Evolutionary conservation across 2,329 filamentous ascomycete genomes (phyloP).

Genomic region (Fusarium paranaense): DNA sequence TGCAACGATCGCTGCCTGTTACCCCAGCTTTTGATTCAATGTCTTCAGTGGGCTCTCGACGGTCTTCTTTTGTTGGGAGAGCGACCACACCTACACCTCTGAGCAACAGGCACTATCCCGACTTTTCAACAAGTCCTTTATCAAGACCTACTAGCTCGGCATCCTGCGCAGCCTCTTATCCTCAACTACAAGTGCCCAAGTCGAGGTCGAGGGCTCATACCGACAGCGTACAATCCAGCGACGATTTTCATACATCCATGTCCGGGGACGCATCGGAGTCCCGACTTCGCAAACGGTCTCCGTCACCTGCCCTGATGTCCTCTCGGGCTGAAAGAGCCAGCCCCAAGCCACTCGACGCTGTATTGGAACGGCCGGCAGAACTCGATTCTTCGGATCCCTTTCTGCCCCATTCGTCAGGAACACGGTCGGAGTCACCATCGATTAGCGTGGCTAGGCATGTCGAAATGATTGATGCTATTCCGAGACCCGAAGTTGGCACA

Average conservation of each 20-base stretch:
- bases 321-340: not conserved
- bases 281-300: constrained; percentile 9
- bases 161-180: constrained; percentile 14
- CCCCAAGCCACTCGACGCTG: constrained; percentile 19
- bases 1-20: constrained; percentile 27
- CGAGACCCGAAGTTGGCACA: not conserved
- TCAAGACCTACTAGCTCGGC: constrained; percentile 11
- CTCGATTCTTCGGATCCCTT: constrained; percentile 11
- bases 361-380: constrained; percentile 24
- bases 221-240: constrained; percentile 7
- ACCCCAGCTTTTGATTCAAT: constrained; percentile 18
- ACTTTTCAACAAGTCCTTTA: constrained; percentile 18
- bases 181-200: constrained; percentile 1
- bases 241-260: constrained; percentile 1
- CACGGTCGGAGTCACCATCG: not conserved
- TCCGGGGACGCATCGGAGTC: not conserved
- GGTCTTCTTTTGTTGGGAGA: constrained; percentile 31
- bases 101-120: constrained; percentile 8
- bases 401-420: not conserved
- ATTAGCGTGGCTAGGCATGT: not conserved
- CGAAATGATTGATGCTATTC: not conserved
- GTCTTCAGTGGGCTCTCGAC: constrained; percentile 22
- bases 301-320: not conserved
- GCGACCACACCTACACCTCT: constrained; percentile 28
- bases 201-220: not conserved